Conservation (phyloP, 2,329 filamentous ascomycete genomes). For the Alternaria dauci region DNA sequence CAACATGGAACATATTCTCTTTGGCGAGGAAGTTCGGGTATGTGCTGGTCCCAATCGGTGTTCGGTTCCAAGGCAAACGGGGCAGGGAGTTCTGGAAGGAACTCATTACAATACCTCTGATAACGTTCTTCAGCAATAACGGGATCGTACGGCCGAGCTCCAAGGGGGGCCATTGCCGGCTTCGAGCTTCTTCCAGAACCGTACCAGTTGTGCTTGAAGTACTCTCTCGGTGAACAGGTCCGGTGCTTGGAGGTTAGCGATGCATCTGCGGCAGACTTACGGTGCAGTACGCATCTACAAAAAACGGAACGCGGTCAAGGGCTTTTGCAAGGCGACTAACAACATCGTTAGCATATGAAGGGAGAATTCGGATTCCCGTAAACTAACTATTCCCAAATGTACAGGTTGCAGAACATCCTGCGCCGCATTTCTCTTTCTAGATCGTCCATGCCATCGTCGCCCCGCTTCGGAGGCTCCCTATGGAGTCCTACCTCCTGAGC, state of each 20-base stretch:
- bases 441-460: conserved; percentile 10
- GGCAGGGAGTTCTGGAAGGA: conserved; percentile 11
- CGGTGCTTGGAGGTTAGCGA: background rate
- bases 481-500: conserved; percentile 14
- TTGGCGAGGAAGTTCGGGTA: conserved; percentile 15
- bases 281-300: background rate
- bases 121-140: conserved; percentile 17
- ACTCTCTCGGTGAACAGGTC: background rate
- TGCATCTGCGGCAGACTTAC: background rate
- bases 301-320: background rate
- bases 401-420: conserved; percentile 20
- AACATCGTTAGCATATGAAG: no score
- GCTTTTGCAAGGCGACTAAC: no score
- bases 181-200: background rate
- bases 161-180: no score
- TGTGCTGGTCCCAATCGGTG: conserved; percentile 16
- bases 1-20: conserved; percentile 14
- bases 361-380: no score
- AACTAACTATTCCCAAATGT: conserved; percentile 20
- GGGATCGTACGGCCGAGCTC: conserved; percentile 7
- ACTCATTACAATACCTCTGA: conserved; percentile 19
- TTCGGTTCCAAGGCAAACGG: conserved; percentile 15
- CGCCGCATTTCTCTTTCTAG: conserved; percentile 19
- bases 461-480: background rate
- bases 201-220: background rate